These are phyloP conservation scores for Neonectria coccinea DNA, from an alignment of 2,329 filamentous ascomycete species.

Conservation along the genomic window DNA sequence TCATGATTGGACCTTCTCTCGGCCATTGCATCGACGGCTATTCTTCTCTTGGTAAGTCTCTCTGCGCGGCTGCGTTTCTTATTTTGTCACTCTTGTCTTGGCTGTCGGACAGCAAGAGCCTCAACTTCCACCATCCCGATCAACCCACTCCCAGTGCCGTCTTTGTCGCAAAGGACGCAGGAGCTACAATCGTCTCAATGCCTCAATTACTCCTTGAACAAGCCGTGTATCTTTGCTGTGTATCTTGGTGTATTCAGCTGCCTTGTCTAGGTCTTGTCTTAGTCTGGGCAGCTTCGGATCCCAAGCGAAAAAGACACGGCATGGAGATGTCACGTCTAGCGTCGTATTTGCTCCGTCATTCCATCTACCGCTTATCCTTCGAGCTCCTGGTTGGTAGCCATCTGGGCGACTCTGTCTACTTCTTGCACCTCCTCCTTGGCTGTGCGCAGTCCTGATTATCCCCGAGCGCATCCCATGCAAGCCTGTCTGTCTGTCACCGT, in stretches of 20 bases:
- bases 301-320: slow-evolving; percentile 5
- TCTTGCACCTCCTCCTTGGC: slow-evolving; percentile 6
- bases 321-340: slow-evolving; percentile 16
- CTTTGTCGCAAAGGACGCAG: slow-evolving; percentile 17
- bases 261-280: slow-evolving; percentile 20
- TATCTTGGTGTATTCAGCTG: slow-evolving; percentile 13
- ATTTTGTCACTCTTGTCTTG: background rate
- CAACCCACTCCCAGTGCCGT: slow-evolving; percentile 2
- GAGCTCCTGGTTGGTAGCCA: slow-evolving; percentile 12
- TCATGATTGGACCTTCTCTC: background rate
- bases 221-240: slow-evolving; percentile 10
- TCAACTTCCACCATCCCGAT: slow-evolving; percentile 5
- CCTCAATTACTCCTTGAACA: background rate
- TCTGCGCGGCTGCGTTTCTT: background rate
- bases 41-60: slow-evolving; percentile 4
- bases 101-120: background rate
- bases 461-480: slow-evolving; percentile 9
- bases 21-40: slow-evolving; percentile 5
- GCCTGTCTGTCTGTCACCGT: slow-evolving; percentile 5
- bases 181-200: background rate
- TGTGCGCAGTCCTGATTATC: slow-evolving; percentile 16
- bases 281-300: slow-evolving; percentile 13
- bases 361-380: slow-evolving; percentile 19
- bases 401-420: background rate
- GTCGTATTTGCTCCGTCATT: slow-evolving; percentile 22